Evolutionary conservation across 169 alveolate genomes (phyloP), one percentile per base, ranked within the genome.

Genomic region (Babesia bovis): DNA sequence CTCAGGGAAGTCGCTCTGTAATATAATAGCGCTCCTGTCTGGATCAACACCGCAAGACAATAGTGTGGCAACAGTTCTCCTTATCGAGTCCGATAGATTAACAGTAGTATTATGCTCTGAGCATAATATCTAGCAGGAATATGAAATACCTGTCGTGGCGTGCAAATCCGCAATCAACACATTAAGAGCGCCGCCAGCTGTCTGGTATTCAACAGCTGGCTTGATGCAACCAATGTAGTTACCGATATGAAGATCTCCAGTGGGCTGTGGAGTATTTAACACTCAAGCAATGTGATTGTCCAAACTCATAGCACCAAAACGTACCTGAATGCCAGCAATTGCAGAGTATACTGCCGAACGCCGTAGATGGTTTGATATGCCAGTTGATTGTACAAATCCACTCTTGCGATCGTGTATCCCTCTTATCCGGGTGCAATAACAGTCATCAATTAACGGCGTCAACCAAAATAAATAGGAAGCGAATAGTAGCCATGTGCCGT

Each of bases 231-330:
- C 87, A 50, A 79, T 59, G 65, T 79, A 79, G 52, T 79, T 79
- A 10, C 87, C 87, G 30, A 79, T 59, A 57, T 79, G 87, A 47
- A 79, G 66, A 21, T 69, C 72, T n/a, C 87, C 87, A 35, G 60
- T 56, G 19, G 87, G 87, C 87, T 79, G 61, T 4, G 53, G 28
- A 44, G 10, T 19, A 61, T 66, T 4, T 35, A 47, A 7, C 17
- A 13, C 19, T 32, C 21, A 1, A 1, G 13, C 5, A 2, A 53
- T 7, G 0, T 38, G n/a, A 38, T 38, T 38, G 45, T 38, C n/a
- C 7, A 38, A 38, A 7, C 7, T 38, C 7, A 38, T 13, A 38
- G 13, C 13, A 13, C 13, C 45, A 13, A 38, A 13, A 38, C 60
- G 58, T 63, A 63, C 73, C 73, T 63, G 73, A 3, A 63, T 63